Evolutionary conservation across 2,329 filamentous ascomycete species (phyloP), one percentile per base, ranked within the genome.

Genomic region (Dactylellina cionopaga): DNA sequence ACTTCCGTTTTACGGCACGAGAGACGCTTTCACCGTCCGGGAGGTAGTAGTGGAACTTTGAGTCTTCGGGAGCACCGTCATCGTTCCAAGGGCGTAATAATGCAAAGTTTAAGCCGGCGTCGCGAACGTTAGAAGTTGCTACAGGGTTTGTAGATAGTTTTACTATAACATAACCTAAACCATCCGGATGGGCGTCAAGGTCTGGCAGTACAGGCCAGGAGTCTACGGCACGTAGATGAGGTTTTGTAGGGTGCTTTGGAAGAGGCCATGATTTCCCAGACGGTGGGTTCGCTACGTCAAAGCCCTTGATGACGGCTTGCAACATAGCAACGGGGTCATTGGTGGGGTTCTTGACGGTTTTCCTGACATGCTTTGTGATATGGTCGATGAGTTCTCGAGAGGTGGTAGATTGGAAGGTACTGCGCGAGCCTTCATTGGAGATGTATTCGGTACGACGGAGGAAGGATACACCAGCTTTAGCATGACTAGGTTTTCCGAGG

Each of bases 371-470:
- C 17, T 82, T 82, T 74, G 81, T 82, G 19, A 79, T 75, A 79
- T 78, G 83, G 75, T 77, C 80, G 35, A 85, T 82, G 52, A 85
- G 80, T 27, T 83, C 82, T 73, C 85, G 85, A 2, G 86, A 84
- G 24, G 84, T 85, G 25, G 83, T 84, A 0, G 84, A 84, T 54
- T 86, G 84, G 65, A 81, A 81, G 29, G 80, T 80, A 15, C 78
- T 79, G 78, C 87, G 87, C 4, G 83, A 79, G 27, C 82, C 83
- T 19, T 83, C 82, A 15, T 72, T 72, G 9, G 91, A 91, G 78
- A 96, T 97, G 82, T 98, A 98, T 81, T 99, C 95, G 63, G 95
- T 98, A 78, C 94, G 88, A 66, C 95, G 92, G 76, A 99, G 86
- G 85, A 99, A 99, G 74, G 92, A 96, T 59, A 96, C 92, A 11